Base-by-base conservation (phyloP, 2,329 filamentous ascomycete species). In the Myriangium duriaei region DNA sequence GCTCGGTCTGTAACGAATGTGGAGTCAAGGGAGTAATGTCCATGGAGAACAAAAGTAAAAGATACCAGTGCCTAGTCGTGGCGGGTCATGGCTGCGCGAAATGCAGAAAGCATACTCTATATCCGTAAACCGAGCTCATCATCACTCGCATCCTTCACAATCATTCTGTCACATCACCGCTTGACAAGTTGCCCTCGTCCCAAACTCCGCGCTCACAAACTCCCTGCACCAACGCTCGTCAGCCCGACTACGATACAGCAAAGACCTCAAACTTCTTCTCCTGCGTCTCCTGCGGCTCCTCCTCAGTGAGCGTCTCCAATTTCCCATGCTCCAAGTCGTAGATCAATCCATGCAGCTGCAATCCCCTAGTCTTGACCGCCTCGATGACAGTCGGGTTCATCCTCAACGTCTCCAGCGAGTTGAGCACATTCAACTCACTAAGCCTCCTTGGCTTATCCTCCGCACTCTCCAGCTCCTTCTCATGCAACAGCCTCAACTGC, bases 331-430 rank as follows among this genome's bases (percentile, higher is more conserved):
- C 68, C 42, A 77, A 65, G 50, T 91, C 78, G 55, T 83, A 88
- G 11, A 92, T 65, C 37, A 78, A 67, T n/a, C 82, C 84, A 56
- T 91, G 82, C 4, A 92, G 71, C 58, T 79, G 64, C 30, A 93
- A 59, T 1, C 78, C 80, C 17, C 81, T 67, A 49, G 84, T 76
- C 46, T 65, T 58, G 42, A 86, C 73, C 16, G 81, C 83, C 44
- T 82, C 77, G 50, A 76, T 68, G 18, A 92, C 70, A 15, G 72
- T 70, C 34, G 69, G 65, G 58, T 85, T 86, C 53, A 74, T 68
- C 64, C 78, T 72, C 41, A 91, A 59, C 13, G 74, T 70, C 47
- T 75, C 65, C 42, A 88, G 66, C 15, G 81, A 79, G 21, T 71
- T 65, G 48, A 75, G 65, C 12, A 92, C 81, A 55, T 91, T 91